phyloP scores from a whole-genome alignment of 2,329 filamentous ascomycete species.

The Kalaharituber pfeilii region DNA sequence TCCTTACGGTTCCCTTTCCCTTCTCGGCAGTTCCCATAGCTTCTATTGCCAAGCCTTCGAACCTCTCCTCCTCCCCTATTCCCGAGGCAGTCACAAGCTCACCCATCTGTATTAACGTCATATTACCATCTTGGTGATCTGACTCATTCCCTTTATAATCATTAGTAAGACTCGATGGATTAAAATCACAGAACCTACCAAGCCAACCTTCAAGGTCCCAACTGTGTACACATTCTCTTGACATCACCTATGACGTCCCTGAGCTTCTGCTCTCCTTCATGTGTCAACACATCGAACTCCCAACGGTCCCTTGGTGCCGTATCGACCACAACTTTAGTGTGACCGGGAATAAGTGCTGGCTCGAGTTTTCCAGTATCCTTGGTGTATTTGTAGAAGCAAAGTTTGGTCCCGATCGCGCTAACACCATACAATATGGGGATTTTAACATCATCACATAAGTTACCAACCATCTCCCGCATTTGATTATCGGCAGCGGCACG shows the following conservation, averaged over 20 bases:
- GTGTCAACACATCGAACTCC: neutral
- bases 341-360: neutral
- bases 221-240: neutral
- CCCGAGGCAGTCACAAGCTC: neutral
- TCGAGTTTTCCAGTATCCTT: neutral
- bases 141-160: neutral
- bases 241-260: neutral
- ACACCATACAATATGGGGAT: constrained; percentile 1
- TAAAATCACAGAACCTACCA: neutral
- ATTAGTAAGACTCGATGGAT: neutral
- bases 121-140: neutral
- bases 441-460: neutral
- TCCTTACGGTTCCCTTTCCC: no score
- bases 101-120: neutral
- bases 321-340: neutral
- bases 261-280: neutral
- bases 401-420: neutral
- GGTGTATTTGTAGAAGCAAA: neutral
- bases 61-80: neutral
- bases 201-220: neutral
- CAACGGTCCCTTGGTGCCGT: neutral
- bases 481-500: neutral
- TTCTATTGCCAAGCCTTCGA: no score
- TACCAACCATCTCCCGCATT: neutral
- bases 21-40: no score